These are phyloP conservation scores for Ophiocordyceps polyrhachis-furcata DNA, from an alignment of 2,329 filamentous ascomycete species.

Conservation along the genomic window DNA sequence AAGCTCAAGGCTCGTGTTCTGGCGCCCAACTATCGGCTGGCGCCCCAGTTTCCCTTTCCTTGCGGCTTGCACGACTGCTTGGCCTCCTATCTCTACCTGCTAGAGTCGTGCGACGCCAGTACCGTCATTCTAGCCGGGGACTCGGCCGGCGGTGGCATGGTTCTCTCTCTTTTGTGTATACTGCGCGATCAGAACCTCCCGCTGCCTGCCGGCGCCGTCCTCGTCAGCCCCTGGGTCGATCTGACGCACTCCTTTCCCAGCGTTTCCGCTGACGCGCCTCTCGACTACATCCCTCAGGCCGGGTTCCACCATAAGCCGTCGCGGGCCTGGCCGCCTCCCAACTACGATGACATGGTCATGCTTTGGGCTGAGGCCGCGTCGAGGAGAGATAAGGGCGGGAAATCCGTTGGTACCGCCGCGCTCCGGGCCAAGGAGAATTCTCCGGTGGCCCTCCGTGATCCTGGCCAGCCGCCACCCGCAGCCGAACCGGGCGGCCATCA, in stretches of 20 bases:
- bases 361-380: slow-evolving; percentile 32
- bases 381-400: slow-evolving; percentile 6
- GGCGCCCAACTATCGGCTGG: slow-evolving; percentile 69
- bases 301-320: slow-evolving; percentile 89
- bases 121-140: slow-evolving; percentile 83
- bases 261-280: slow-evolving; percentile 47
- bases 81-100: slow-evolving; percentile 68
- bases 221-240: slow-evolving; percentile 93
- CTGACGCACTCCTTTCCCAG: slow-evolving; percentile 91
- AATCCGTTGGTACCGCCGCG: slow-evolving; percentile 5
- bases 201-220: slow-evolving; percentile 70
- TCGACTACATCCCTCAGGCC: slow-evolving; percentile 75
- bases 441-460: slow-evolving; percentile 9
- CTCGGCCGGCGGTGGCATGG: slow-evolving; percentile 85
- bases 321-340: slow-evolving; percentile 73
- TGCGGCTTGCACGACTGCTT: slow-evolving; percentile 83
- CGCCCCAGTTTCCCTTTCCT: slow-evolving; percentile 90
- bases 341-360: slow-evolving; percentile 49
- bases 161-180: slow-evolving; percentile 58
- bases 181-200: slow-evolving; percentile 70
- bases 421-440: slow-evolving; percentile 16
- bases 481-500: slow-evolving; percentile 3
- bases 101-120: slow-evolving; percentile 55
- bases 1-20: slow-evolving; percentile 84
- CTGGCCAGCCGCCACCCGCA: slow-evolving; percentile 6